Evolutionary conservation across 2,329 filamentous ascomycete species (phyloP), one percentile per base, ranked within the genome.

Genomic region (Diplodia corticola): DNA sequence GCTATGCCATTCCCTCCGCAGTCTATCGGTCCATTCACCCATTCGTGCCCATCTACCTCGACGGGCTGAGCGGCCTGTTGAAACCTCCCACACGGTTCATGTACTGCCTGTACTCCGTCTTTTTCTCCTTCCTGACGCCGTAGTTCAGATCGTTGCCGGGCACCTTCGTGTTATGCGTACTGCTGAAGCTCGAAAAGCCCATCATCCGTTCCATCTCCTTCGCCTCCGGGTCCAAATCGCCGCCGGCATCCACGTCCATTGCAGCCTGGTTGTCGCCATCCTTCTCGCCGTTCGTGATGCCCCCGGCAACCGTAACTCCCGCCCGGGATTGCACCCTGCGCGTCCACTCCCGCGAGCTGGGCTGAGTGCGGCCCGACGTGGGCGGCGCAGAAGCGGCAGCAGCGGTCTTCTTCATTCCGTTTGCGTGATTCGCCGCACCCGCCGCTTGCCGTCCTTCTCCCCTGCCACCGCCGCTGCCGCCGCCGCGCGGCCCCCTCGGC

Each of bases 91-190:
- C 83, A 66, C 91, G 86, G 75, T 95, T 95, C 88, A 99, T 99
- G 79, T 99, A 99, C 85, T 99, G 95, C 71, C 95, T 86, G 75
- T 97, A 98, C 82, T 96, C 87, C 15, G 89, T 91, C 86, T 92
- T 93, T 87, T 97, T 97, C 80, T 95, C 92, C 83, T 95, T 97
- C 71, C 89, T 84, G 63, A 97, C 88, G 0, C 84, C 92, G 65
- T 91, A 93, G 49, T 89, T 87, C 74, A 93, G 78, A 59, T 83
- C 88, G 75, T 99, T 99, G 1, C 95, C 95, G 0, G 86, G 85
- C 1, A 99, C 89, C 75, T 97, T 96, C 64, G 90, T 92, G 68
- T 91, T 88, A 79, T 98, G 96, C 22, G 95, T 98, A 26, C 88
- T 89, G 67, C 88, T 89, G 79, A 98, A 99, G 0, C 85, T 87